phyloP scores from a whole-genome alignment of 805 yeast species.

The Hanseniaspora clermontiae region DNA sequence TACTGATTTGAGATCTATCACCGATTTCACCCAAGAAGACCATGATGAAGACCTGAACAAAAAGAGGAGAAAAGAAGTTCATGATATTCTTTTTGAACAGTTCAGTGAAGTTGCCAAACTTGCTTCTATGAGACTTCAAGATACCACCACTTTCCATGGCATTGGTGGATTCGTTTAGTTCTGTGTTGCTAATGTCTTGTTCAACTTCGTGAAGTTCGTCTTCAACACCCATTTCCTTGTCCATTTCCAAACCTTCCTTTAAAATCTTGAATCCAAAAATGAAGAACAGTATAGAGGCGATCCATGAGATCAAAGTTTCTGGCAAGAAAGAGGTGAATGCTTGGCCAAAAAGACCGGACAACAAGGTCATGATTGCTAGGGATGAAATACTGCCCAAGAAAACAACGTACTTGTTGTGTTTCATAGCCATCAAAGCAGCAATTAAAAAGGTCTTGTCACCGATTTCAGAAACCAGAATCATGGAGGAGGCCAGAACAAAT shows the following conservation, averaged over 20 bases:
- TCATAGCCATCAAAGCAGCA: constrained; percentile 98
- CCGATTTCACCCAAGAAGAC: constrained; percentile 98
- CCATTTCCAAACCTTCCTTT: constrained; percentile 71
- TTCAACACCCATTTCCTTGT: constrained; percentile 72
- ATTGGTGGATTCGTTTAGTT: constrained; percentile 39
- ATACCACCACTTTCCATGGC: constrained; percentile 47
- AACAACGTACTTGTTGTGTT: constrained; percentile 70
- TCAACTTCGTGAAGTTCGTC: constrained; percentile 96
- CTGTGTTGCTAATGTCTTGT: constrained; percentile 66
- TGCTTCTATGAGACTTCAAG: constrained; percentile 12
- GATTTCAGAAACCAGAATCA: constrained; percentile 91
- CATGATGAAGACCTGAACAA: constrained; percentile 92
- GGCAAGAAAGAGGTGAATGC: constrained; percentile 77
- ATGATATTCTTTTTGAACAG: constrained; percentile 45
- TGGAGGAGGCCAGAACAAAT: constrained; percentile 67
- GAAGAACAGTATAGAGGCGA: constrained; percentile 71
- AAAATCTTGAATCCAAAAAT: constrained; percentile 70
- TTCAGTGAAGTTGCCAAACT: constrained; percentile 16
- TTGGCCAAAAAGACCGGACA: constrained; percentile 86
- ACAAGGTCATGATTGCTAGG: constrained; percentile 75
- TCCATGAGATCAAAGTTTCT: constrained; percentile 60
- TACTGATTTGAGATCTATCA: constrained; percentile 94
- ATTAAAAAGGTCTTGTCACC: constrained; percentile 96
- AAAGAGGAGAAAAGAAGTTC: constrained; percentile 66
- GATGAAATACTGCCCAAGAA: constrained; percentile 80